Conservation (phyloP, 176 grass and related monocot species). For the Oryza brachyantha region DNA sequence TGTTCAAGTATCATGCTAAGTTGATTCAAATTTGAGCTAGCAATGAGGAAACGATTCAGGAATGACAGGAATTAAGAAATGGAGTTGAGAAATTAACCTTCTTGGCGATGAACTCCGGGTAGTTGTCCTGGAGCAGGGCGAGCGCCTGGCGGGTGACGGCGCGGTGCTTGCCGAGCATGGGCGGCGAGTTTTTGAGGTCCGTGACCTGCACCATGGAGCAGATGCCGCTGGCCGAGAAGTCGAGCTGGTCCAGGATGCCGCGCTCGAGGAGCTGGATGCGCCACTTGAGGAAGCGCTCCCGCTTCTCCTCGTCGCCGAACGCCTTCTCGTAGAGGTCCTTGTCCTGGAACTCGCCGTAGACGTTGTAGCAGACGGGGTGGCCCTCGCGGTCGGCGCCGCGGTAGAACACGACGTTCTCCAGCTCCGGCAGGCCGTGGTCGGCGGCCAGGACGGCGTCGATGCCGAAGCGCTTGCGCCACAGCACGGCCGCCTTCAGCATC, state of each 20-base stretch:
- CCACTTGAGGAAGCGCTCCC: slow-evolving; percentile 68
- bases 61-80: background rate
- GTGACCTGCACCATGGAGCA: slow-evolving; percentile 95
- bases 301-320: slow-evolving; percentile 64
- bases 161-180: slow-evolving; percentile 88
- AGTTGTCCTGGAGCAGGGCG: slow-evolving; percentile 89
- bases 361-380: slow-evolving; percentile 89
- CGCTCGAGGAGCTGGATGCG: slow-evolving; percentile 75
- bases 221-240: slow-evolving; percentile 56
- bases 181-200: slow-evolving; percentile 90
- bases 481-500: slow-evolving; percentile 72
- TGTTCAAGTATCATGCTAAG: background rate
- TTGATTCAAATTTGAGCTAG: background rate
- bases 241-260: slow-evolving; percentile 61
- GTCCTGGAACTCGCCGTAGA: slow-evolving; percentile 83
- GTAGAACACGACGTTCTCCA: slow-evolving; percentile 46
- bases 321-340: slow-evolving; percentile 70
- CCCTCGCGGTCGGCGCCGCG: slow-evolving; percentile 67
- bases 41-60: background rate
- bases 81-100: slow-evolving; percentile 52
- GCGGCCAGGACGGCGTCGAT: slow-evolving; percentile 44
- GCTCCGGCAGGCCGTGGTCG: slow-evolving; percentile 37
- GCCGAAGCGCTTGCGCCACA: slow-evolving; percentile 73
- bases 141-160: slow-evolving; percentile 70
- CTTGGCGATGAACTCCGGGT: slow-evolving; percentile 90